A percentile compares a stretch with the other conserved stretches of the same genome.
phyloP scores from a whole-genome alignment of 139 green algal genomes.

The Axilococcus clingmanii region DNA sequence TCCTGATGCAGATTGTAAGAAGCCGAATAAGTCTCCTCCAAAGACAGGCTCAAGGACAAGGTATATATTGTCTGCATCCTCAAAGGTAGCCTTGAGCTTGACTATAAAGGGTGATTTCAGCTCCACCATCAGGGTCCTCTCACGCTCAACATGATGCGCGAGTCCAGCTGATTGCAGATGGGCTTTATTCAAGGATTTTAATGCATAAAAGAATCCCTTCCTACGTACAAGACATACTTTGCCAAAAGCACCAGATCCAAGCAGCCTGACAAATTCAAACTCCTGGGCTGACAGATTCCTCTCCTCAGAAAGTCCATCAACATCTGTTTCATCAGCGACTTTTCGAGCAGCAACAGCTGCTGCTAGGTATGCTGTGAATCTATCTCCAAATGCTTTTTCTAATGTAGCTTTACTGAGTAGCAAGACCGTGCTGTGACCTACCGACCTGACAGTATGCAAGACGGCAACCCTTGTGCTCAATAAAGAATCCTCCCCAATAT shows the following conservation, averaged over 20 bases:
- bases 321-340: constrained; percentile 16
- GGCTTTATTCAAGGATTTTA: constrained; percentile 79
- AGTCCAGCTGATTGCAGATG: constrained; percentile 65
- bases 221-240: constrained; percentile 72
- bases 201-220: constrained; percentile 35
- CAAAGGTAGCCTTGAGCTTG: constrained; percentile 51
- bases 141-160: constrained; percentile 73
- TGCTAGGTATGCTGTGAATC: neutral
- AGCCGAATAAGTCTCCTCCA: constrained; percentile 90
- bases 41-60: constrained; percentile 85
- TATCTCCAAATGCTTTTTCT: neutral
- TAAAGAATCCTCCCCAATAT: no score
- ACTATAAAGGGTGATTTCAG: constrained; percentile 79
- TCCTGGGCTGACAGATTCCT: constrained; percentile 3
- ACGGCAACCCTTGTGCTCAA: neutral
- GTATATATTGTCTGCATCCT: constrained; percentile 51
- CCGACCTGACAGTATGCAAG: neutral
- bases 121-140: constrained; percentile 64
- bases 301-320: no score
- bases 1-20: constrained; percentile 56
- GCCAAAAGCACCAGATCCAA: constrained; percentile 82
- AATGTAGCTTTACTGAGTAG: neutral
- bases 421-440: neutral
- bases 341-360: constrained; percentile 1
- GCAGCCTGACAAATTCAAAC: constrained; percentile 42